Percentiles rank a stretch among this genome's conserved stretches.
These are phyloP conservation scores for Laetiporus sulphureus DNA, from an alignment of 1,284 basidiomycete species.

Conservation along the genomic window DNA sequence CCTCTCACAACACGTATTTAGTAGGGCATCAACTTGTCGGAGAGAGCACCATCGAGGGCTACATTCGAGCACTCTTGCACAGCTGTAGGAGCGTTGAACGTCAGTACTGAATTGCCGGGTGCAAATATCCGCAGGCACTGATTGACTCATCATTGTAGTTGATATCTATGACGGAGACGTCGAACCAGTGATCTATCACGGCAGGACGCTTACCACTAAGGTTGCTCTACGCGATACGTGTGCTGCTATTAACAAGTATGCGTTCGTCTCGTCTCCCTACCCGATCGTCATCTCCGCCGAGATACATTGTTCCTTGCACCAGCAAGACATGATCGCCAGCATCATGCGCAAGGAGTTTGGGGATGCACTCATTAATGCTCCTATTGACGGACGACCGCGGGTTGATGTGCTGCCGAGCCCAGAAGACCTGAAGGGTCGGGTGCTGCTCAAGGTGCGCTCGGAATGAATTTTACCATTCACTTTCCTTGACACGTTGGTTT, in stretches of 20 bases:
- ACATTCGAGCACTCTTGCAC: conserved; percentile 87
- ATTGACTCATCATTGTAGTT: no score
- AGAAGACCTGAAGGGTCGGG: conserved; percentile 72
- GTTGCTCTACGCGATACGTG: conserved; percentile 84
- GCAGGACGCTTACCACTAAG: conserved; percentile 86
- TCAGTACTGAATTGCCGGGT: conserved; percentile 47
- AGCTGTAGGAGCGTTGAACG: conserved; percentile 91
- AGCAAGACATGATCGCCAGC: conserved; percentile 78
- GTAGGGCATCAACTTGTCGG: conserved; percentile 93
- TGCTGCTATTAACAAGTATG: conserved; percentile 85
- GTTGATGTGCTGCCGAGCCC: conserved; percentile 77
- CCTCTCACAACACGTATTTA: conserved; percentile 97
- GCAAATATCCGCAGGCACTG: no score
- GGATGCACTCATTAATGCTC: conserved; percentile 61
- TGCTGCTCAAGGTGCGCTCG: conserved; percentile 78
- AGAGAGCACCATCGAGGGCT: conserved; percentile 92
- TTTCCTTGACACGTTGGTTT: no score
- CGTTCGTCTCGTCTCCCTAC: conserved; percentile 90
- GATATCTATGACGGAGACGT: conserved; percentile 90
- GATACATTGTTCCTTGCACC: conserved; percentile 78
- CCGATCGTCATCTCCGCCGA: conserved; percentile 95
- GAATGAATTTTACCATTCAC: no score
- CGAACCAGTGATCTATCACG: conserved; percentile 86
- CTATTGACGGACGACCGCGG: conserved; percentile 41
- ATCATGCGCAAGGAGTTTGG: conserved; percentile 83